Base-by-base conservation (phyloP, 75 land plant species). In the Ceratopteris richardii region DNA sequence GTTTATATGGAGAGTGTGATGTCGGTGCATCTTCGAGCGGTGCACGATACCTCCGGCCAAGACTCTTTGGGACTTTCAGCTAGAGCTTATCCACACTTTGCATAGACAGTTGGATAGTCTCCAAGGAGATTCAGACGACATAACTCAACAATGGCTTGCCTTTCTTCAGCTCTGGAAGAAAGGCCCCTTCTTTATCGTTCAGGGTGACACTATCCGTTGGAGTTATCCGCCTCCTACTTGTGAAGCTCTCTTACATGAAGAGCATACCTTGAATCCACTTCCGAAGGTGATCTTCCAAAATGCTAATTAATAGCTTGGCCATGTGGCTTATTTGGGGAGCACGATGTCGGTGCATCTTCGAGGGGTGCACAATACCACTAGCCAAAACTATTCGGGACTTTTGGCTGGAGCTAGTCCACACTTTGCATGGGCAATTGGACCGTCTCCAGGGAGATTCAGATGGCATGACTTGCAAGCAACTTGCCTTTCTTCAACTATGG, bases 401-500 rank as follows among this genome's bases (percentile, higher is more conserved):
- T 14, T 46, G 48, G 48, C 48, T 46, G 21, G 48, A 46, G 48
- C 48, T 46, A 5, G 17, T 46, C 17, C 48, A 46, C 17, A 46
- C 48, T 17, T 17, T 46, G 14, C 5, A 14, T 7, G 48, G 48
- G 17, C 48, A 46, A 14, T 14, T n/a, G n/a, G 48, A 46, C 14
- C 48, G 21, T 17, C 48, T 46, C 3, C 48, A 46, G 21, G 48
- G 21, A 14, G 48, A 46, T 20, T 46, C 14, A 20, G 21, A 46
- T 4, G 17, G 4, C 2, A 4, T 4, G 48, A 46, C 17, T 46
- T 17, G 14, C 14, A 2, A 17, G 4, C 14, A 17, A 46, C 48
- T 2, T 5, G 48, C 48, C 21, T 46, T 46, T 17, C 48, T 46
- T 20, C 48, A 14, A 46, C 14, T n/a, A 14, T 46, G 48, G 48